These are phyloP conservation scores for Lumnitzera littorea DNA, from an alignment of 345 rosid genomes.

Conservation along the genomic window DNA sequence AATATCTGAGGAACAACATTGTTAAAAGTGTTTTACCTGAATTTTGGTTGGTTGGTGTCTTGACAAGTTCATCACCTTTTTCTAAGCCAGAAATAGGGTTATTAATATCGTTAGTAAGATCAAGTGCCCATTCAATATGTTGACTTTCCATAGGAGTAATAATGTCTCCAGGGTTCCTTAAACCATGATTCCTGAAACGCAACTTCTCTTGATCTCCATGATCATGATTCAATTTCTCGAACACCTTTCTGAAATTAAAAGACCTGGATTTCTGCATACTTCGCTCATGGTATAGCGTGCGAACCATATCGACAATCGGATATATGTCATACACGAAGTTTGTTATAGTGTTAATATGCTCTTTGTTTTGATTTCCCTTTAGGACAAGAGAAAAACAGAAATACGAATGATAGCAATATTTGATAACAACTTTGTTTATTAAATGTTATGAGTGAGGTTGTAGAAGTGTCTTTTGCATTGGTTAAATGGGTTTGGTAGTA, in stretches of 20 bases:
- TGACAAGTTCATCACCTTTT: slow-evolving; percentile 1
- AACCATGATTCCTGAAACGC: slow-evolving; percentile 10
- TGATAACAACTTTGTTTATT: too few relatives aligned
- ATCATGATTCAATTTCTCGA: slow-evolving; percentile 18
- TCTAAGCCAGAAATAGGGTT: slow-evolving; percentile 1
- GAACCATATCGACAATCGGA: slow-evolving; percentile 33
- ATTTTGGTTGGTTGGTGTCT: too few relatives aligned
- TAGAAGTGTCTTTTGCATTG: too few relatives aligned
- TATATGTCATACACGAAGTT: background rate
- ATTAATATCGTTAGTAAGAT: background rate
- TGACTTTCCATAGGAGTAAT: background rate
- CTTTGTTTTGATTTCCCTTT: too few relatives aligned
- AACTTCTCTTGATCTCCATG: background rate
- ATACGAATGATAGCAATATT: too few relatives aligned
- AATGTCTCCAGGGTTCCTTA: slow-evolving; percentile 20
- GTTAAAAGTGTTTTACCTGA: too few relatives aligned
- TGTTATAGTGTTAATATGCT: slow-evolving; percentile 5
- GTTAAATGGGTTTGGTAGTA: background rate
- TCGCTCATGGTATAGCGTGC: slow-evolving; percentile 41
- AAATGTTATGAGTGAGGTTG: too few relatives aligned
- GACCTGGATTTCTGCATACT: slow-evolving; percentile 47
- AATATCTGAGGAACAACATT: too few relatives aligned
- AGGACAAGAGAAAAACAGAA: too few relatives aligned
- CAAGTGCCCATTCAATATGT: slow-evolving; percentile 5
- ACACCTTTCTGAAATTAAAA: slow-evolving; percentile 34